Conservation (phyloP, 2,329 filamentous ascomycete species). For the Anthostomella pinea region DNA sequence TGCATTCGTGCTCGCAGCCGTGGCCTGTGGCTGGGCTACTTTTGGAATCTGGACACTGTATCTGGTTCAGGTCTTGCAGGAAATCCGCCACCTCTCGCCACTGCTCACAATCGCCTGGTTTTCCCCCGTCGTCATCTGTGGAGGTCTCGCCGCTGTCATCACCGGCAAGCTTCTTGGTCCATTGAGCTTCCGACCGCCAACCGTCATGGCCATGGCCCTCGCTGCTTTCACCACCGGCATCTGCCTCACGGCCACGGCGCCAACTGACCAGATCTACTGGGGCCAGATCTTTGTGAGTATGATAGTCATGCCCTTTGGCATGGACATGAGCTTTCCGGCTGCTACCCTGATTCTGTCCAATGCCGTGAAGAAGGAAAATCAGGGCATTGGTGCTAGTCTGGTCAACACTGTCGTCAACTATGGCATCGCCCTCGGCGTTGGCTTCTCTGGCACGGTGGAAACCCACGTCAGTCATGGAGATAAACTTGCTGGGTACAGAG, state of each 20-base stretch:
- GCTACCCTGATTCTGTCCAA: conserved; percentile 50
- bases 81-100: conserved; percentile 31
- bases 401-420: conserved; percentile 59
- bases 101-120: conserved; percentile 34
- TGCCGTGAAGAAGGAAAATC: conserved; percentile 30
- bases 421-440: conserved; percentile 51
- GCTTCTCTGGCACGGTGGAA: conserved; percentile 48
- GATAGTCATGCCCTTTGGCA: conserved; percentile 48
- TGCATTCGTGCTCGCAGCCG: conserved; percentile 47
- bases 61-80: conserved; percentile 38
- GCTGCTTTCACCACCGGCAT: conserved; percentile 24
- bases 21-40: conserved; percentile 42
- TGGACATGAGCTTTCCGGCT: conserved; percentile 57
- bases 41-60: conserved; percentile 45
- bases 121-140: conserved; percentile 31
- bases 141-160: conserved; percentile 29
- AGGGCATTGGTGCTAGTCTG: conserved; percentile 38
- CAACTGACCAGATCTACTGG: conserved; percentile 52
- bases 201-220: conserved; percentile 28
- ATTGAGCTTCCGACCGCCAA: conserved; percentile 17
- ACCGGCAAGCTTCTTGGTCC: conserved; percentile 25
- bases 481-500: conserved; percentile 23
- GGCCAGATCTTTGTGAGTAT: conserved; percentile 47
- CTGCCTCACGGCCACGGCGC: conserved; percentile 31
- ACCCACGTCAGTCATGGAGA: conserved; percentile 25